Conservation (phyloP, 768 basidiomycete species). For the Hygrocybe coccinea region DNA sequence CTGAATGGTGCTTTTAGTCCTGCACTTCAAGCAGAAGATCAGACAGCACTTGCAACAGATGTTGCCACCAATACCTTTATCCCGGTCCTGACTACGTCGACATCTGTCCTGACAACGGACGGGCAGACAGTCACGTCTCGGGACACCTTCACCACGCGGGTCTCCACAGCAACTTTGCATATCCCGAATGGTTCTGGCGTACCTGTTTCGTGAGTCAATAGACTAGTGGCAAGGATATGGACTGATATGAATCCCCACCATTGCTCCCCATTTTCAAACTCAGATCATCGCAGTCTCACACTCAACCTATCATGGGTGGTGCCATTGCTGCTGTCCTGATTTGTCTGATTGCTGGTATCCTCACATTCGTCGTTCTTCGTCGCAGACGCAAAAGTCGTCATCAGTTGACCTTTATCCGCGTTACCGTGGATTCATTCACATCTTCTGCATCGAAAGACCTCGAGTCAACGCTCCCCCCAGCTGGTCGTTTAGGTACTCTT, state of each 20-base stretch:
- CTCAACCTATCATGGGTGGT: slow-evolving; percentile 6
- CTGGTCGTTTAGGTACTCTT: too few species aligned
- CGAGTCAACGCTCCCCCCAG: too few species aligned
- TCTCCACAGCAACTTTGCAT: background rate
- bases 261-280: background rate
- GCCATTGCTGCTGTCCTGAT: slow-evolving; percentile 1
- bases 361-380: slow-evolving; percentile 4
- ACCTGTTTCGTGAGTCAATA: background rate
- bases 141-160: background rate
- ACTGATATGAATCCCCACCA: background rate
- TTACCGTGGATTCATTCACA: background rate
- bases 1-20: background rate
- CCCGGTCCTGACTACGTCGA: background rate
- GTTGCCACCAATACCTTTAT: background rate
- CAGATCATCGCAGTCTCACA: background rate
- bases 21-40: background rate
- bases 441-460: too few species aligned
- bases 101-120: background rate
- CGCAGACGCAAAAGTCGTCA: slow-evolving; percentile 2
- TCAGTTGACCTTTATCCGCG: background rate
- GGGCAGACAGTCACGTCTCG: background rate
- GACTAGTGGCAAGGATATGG: background rate
- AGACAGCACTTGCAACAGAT: background rate
- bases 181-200: background rate
- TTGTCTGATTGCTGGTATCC: background rate